Evolutionary conservation across 2,329 filamentous ascomycete species (phyloP).

Genomic region (Chalaropsis ovoidea): DNA sequence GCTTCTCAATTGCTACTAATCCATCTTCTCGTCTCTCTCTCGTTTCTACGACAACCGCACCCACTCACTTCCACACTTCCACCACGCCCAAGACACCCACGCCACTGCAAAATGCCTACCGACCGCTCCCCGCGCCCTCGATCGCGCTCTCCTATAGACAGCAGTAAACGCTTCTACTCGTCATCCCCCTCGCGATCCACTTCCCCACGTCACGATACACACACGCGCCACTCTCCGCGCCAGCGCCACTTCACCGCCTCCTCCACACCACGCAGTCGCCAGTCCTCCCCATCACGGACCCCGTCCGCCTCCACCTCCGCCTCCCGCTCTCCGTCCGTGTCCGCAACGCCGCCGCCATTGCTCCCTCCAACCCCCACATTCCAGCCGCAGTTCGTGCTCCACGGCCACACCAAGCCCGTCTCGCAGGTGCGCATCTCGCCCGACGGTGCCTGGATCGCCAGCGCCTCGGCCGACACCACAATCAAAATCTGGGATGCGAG

Average conservation of each 20-base stretch:
- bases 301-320: constrained; percentile 32
- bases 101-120: constrained; percentile 25
- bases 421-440: constrained; percentile 85
- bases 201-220: constrained; percentile 27
- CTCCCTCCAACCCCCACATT: constrained; percentile 58
- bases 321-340: constrained; percentile 30
- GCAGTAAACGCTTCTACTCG: constrained; percentile 33
- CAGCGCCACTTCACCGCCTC: constrained; percentile 32
- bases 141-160: constrained; percentile 32
- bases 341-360: constrained; percentile 38
- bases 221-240: constrained; percentile 30
- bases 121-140: constrained; percentile 30
- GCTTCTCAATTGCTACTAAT: no score
- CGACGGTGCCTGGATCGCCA: constrained; percentile 80
- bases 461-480: constrained; percentile 77
- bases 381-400: constrained; percentile 57
- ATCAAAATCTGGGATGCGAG: constrained; percentile 81
- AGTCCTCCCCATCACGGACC: constrained; percentile 30
- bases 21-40: neutral
- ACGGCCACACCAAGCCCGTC: constrained; percentile 68
- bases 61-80: constrained; percentile 32
- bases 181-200: constrained; percentile 34
- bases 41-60: constrained; percentile 25
- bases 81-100: constrained; percentile 31
- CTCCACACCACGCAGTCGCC: constrained; percentile 29